These are phyloP conservation scores for Fomes fomentarius DNA, from an alignment of 1,284 basidiomycete genomes.

Conservation along the genomic window DNA sequence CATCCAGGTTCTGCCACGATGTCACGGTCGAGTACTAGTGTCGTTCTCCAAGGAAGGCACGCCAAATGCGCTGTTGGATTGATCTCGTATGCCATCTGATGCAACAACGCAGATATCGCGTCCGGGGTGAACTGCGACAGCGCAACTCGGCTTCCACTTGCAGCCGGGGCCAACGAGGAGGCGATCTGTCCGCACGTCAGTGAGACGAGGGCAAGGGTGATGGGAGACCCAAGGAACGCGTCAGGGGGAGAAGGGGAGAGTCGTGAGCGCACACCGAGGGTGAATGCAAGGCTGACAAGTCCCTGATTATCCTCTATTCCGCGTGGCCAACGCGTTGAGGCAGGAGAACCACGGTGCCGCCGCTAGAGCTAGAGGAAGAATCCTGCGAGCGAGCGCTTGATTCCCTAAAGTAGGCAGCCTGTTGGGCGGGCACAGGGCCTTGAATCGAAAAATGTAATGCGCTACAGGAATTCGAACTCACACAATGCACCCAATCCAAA, in stretches of 20 bases:
- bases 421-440: too few relatives aligned
- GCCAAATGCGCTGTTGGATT: conserved; percentile 38
- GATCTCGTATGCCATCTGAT: conserved; percentile 40
- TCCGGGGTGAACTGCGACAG: conserved; percentile 31
- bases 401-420: too few relatives aligned
- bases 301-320: conserved; percentile 23
- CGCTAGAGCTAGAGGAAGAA: neutral
- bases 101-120: conserved; percentile 38
- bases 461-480: too few relatives aligned
- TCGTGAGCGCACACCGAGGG: conserved; percentile 40
- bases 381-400: too few relatives aligned
- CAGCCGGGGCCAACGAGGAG: conserved; percentile 18
- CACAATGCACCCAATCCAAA: too few relatives aligned
- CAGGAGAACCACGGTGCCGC: conserved; percentile 30
- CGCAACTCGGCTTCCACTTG: conserved; percentile 35
- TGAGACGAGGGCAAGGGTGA: conserved; percentile 32
- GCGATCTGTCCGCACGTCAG: conserved; percentile 15
- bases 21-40: conserved; percentile 42
- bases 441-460: too few relatives aligned
- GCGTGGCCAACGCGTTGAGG: conserved; percentile 46
- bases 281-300: conserved; percentile 32
- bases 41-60: conserved; percentile 42
- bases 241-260: conserved; percentile 27
- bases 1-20: conserved; percentile 42
- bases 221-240: conserved; percentile 43